phyloP scores from a whole-genome alignment of 2,329 filamentous ascomycete species.

The Lachnellula subtilissima region DNA sequence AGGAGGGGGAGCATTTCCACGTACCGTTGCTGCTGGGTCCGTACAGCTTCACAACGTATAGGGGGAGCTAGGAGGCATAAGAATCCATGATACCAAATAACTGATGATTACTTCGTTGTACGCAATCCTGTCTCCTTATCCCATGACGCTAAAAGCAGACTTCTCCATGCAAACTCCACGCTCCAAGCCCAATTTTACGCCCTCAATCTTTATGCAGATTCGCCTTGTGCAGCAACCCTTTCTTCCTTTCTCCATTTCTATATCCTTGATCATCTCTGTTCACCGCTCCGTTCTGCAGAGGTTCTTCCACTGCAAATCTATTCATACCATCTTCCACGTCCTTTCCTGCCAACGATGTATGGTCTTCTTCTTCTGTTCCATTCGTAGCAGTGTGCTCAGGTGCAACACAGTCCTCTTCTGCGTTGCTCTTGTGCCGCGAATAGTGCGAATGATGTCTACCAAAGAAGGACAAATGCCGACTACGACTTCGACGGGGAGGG shows the following conservation, averaged over 20 bases:
- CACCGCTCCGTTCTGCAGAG: not conserved
- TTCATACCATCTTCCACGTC: not conserved
- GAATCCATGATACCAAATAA: constrained; percentile 1
- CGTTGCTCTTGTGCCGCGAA: constrained; percentile 5
- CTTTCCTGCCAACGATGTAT: not conserved
- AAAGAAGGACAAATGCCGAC: constrained; percentile 15
- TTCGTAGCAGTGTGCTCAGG: not conserved
- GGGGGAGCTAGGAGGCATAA: constrained; percentile 54
- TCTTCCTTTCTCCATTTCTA: not conserved
- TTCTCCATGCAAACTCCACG: not conserved
- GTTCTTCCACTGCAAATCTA: not conserved
- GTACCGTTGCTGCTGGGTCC: constrained; percentile 73
- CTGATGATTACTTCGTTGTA: not conserved
- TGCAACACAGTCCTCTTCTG: not conserved
- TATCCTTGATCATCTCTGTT: not conserved
- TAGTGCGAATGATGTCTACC: constrained; percentile 13
- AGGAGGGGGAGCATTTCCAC: constrained; percentile 65
- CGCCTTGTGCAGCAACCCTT: constrained; percentile 4
- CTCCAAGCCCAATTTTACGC: not conserved
- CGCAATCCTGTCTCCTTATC: not conserved
- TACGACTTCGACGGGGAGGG: constrained; percentile 32
- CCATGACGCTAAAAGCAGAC: not conserved
- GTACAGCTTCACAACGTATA: constrained; percentile 77
- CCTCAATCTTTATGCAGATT: not conserved
- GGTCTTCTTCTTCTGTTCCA: not conserved